These are phyloP conservation scores for Aspergillus olivimuriae DNA, from an alignment of 495 filamentous ascomycete species.

Conservation along the genomic window DNA sequence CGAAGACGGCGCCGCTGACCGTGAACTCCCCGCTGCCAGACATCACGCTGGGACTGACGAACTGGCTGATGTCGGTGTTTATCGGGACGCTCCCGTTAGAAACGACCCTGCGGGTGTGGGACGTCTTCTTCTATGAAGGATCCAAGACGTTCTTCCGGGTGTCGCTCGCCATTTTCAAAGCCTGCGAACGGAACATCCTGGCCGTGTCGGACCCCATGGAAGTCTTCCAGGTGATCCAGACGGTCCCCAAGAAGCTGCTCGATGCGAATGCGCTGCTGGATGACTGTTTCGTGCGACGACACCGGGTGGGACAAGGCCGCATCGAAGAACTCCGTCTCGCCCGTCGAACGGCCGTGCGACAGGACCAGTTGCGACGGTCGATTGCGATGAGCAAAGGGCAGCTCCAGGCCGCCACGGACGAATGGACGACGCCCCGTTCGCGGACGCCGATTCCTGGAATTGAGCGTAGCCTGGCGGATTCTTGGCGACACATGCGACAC, in stretches of 20 bases:
- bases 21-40: conserved; percentile 66
- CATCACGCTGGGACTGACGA: conserved; percentile 85
- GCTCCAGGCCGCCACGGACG: conserved; percentile 32
- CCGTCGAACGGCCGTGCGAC: conserved; percentile 36
- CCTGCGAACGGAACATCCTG: conserved; percentile 77
- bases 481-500: conserved; percentile 37
- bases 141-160: conserved; percentile 93
- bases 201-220: conserved; percentile 85
- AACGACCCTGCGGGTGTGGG: conserved; percentile 87
- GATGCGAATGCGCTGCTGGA: conserved; percentile 79
- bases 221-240: conserved; percentile 90
- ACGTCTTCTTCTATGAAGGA: conserved; percentile 92
- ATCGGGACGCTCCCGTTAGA: conserved; percentile 91
- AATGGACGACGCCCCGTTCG: conserved; percentile 24
- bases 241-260: conserved; percentile 72
- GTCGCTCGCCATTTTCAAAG: conserved; percentile 86
- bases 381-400: conserved; percentile 34
- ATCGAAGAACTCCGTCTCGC: conserved; percentile 38
- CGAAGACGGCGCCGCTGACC: conserved; percentile 35
- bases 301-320: conserved; percentile 70
- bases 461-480: conserved; percentile 33
- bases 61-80: conserved; percentile 99
- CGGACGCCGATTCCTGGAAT: conserved; percentile 28
- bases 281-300: conserved; percentile 68
- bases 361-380: conserved; percentile 40